Conservation (phyloP, 352 stramenopile genomes). For the Elongisporangium prolatum region DNA sequence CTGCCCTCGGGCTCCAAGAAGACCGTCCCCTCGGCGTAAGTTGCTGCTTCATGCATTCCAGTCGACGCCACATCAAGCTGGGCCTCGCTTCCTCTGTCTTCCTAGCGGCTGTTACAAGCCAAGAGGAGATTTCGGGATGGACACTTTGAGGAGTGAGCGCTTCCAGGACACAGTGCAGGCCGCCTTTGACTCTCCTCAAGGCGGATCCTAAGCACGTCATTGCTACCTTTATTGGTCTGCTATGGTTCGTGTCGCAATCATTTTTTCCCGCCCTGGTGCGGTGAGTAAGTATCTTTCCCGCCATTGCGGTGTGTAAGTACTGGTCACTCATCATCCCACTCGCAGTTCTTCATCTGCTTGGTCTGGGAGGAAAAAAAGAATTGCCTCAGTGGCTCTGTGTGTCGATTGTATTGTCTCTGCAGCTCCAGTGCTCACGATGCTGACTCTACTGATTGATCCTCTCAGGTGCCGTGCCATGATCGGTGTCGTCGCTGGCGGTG, state of each 20-base stretch:
- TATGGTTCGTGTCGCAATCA: slow-evolving; percentile 8
- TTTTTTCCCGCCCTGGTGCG: slow-evolving; percentile 61
- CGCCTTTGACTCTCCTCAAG: neutral
- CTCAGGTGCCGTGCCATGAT: slow-evolving; percentile 94
- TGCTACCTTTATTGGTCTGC: neutral
- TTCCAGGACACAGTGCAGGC: neutral
- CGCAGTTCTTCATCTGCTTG: neutral
- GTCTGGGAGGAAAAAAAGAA: neutral
- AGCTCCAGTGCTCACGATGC: slow-evolving; percentile 1
- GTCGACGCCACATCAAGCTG: slow-evolving; percentile 3
- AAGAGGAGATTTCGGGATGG: neutral
- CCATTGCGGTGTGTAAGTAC: slow-evolving; percentile 27
- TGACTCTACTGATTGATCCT: slow-evolving; percentile 9
- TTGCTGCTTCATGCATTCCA: slow-evolving; percentile 28
- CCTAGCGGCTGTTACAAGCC: neutral
- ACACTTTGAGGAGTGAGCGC: neutral
- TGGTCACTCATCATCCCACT: slow-evolving; percentile 11
- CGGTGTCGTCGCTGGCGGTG: slow-evolving; percentile 97
- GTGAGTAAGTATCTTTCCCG: slow-evolving; percentile 80
- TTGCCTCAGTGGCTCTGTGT: neutral
- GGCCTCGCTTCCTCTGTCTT: slow-evolving; percentile 3
- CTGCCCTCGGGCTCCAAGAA: slow-evolving; percentile 97
- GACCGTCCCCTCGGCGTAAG: slow-evolving; percentile 91
- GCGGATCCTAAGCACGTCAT: neutral
- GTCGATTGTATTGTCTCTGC: neutral